Evolutionary conservation across 108 stramenopile genomes (phyloP), one percentile per base, ranked within the genome.

Genomic region (Epipyxis sp.): DNA sequence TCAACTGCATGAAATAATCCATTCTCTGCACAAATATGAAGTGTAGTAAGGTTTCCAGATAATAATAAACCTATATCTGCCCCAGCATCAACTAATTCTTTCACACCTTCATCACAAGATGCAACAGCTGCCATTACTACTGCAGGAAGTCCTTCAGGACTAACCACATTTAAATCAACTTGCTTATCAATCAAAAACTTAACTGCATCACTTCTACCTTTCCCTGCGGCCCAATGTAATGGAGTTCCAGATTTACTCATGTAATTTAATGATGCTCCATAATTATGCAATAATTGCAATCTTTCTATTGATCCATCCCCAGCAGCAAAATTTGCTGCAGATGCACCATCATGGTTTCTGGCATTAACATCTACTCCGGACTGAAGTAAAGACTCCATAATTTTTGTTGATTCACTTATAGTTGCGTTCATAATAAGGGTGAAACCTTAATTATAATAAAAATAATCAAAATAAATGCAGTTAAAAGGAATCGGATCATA

Each of bases 211-310:
- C 10, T 40, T 6, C 44, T 37, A 43, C 84, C 86, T 45, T 85
- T 83, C 20, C 81, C 86, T 29, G 84, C 84, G 29, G 86, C 86
- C 86, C 86, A 86, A 45, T 84, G 84, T 68, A 86, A 58, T 1
- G 86, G 84, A 0, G 83, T 80, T 1, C 86, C 86, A 0, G 86
- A 80, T 32, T 71, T 67, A 32, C 77, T 79, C 59, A 79, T 78
- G 6, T 44, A 67, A 35, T 77, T 71, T 30, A 86, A 54, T 76
- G 84, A 78, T 27, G 81, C 81, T 2, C 83, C 83, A 16, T 78
- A 27, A 25, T 34, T 40, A 10, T 43, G 40, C 43, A 86, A 40
- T 27, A 84, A 50, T 32, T 58, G 46, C 32, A 86, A 30, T 35
- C 78, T 62, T 35, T 41, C 16, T 25, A 86, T 40, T 69, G 76